Conservation (phyloP, 441 rosid genomes). For the Jatropha multifida region DNA sequence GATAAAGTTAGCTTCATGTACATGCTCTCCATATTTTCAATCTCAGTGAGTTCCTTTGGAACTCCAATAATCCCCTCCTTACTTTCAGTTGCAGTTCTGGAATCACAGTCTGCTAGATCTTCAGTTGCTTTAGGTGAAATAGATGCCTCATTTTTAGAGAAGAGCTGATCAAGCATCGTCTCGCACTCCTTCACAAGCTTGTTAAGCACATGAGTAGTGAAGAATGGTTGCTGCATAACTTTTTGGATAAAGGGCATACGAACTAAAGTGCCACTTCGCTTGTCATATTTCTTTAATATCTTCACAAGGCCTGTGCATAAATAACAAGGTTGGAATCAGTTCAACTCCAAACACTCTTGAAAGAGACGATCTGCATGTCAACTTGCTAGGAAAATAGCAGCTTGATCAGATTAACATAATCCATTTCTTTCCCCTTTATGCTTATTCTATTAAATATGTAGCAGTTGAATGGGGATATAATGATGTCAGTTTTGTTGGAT, state of each 20-base stretch:
- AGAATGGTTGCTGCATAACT: constrained; percentile 81
- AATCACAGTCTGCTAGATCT: constrained; percentile 12
- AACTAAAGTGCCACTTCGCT: constrained; percentile 72
- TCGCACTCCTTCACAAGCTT: constrained; percentile 76
- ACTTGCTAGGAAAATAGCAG: not conserved
- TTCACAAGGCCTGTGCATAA: constrained; percentile 64
- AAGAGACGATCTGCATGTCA: too few relatives aligned
- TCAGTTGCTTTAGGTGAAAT: constrained; percentile 21
- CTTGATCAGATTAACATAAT: not conserved
- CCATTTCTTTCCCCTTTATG: not conserved
- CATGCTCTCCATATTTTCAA: constrained; percentile 58
- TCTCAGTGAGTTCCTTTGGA: constrained; percentile 54
- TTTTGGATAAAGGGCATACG: constrained; percentile 74
- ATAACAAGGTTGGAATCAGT: not conserved
- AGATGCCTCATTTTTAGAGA: constrained; percentile 34
- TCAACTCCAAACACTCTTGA: not conserved
- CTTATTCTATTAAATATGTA: not conserved
- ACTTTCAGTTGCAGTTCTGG: constrained; percentile 15
- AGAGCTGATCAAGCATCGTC: constrained; percentile 58
- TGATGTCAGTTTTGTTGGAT: not conserved
- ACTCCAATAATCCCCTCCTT: not conserved
- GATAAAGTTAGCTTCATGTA: constrained; percentile 71
- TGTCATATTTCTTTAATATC: constrained; percentile 85
- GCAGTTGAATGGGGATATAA: not conserved
- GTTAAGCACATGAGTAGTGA: constrained; percentile 71